phyloP scores from a whole-genome alignment of 1,139 yeast genomes.

The Barnettozyma hawaiiensis region DNA sequence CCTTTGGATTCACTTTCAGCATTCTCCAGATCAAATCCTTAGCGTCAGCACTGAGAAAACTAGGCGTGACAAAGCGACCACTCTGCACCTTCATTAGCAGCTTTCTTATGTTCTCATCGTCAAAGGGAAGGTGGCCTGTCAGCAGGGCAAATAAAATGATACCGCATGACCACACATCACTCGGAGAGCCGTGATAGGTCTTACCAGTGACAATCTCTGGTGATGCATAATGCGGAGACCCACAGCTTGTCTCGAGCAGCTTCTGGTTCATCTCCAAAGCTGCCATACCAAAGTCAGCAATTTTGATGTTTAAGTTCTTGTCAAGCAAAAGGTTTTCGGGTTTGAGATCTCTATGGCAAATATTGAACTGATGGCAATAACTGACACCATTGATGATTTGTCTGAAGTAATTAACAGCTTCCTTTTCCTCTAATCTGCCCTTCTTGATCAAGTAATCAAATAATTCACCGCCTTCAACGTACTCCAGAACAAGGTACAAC shows the following conservation, averaged over 20 bases:
- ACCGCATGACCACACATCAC: constrained; percentile 99
- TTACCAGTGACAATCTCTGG: constrained; percentile 96
- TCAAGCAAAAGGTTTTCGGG: constrained; percentile 91
- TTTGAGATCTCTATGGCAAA: constrained; percentile 91
- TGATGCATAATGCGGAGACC: constrained; percentile 97
- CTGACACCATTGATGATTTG: constrained; percentile 90
- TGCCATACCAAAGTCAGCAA: constrained; percentile 99
- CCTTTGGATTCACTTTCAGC: constrained; percentile 73
- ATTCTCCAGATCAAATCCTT: constrained; percentile 77
- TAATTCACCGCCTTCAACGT: constrained; percentile 95
- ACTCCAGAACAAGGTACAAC: constrained; percentile 83
- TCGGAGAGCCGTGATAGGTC: constrained; percentile 92
- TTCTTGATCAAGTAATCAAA: constrained; percentile 86
- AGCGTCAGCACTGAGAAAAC: constrained; percentile 73
- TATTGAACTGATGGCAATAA: constrained; percentile 90
- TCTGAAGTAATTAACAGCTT: constrained; percentile 84
- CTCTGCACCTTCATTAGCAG: constrained; percentile 83
- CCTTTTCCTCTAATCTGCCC: constrained; percentile 83
- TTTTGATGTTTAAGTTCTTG: constrained; percentile 81
- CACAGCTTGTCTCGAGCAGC: constrained; percentile 90
- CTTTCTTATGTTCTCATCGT: constrained; percentile 88
- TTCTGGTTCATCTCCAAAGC: constrained; percentile 86
- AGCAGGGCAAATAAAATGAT: constrained; percentile 86
- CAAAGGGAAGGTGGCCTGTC: constrained; percentile 95
- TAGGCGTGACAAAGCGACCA: constrained; percentile 83